Base-by-base conservation (phyloP, 805 yeast species). In the Ogataea paraovalis region DNA sequence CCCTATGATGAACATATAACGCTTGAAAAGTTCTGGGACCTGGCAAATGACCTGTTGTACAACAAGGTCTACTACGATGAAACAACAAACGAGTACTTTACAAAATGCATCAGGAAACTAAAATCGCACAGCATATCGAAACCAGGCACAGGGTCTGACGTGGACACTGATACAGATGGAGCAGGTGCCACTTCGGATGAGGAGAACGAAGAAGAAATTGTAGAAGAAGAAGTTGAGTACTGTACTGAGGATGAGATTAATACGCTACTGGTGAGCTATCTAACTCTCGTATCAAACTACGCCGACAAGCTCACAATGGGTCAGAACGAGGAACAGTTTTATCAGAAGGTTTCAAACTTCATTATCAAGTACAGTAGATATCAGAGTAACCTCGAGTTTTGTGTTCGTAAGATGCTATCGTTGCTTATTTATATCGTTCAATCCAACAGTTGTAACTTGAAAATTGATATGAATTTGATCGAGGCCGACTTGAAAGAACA, bases 401-500 rank as follows among this genome's bases (percentile, higher is more conserved):
- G 82, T 47, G 51, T 78, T 3, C 64, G 82, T 36, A 79, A 79
- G 55, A 61, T 75, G 62, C 58, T 77, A 13, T 74, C 81, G 0
- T 56, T 78, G 33, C 49, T 78, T 43, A 64, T 65, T n/a, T 66
- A 64, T 46, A 50, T 64, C 1, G 58, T 57, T 2, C 51, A 57
- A 7, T 55, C 59, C 4, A 65, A 66, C 41, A 39, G 44, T 16
- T 55, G 54, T 34, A 62, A 60, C 46, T 42, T 56, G 34, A 39
- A 36, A 18, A 45, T 59, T 23, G 60, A 59, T 41, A 52, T 41
- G 22, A 46, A 33, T 39, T 39, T 44, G 10, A 42, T 60, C 22
- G 54, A 48, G 3, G 28, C 47, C 13, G 53, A 54, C 10, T 22
- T 57, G 4, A 53, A 48, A 34, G 54, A 45, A 2, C 56, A 61